These are phyloP conservation scores for Chytriomyces sp. DNA, from an alignment of 192 early-diverging fungal species.

Conservation along the genomic window DNA sequence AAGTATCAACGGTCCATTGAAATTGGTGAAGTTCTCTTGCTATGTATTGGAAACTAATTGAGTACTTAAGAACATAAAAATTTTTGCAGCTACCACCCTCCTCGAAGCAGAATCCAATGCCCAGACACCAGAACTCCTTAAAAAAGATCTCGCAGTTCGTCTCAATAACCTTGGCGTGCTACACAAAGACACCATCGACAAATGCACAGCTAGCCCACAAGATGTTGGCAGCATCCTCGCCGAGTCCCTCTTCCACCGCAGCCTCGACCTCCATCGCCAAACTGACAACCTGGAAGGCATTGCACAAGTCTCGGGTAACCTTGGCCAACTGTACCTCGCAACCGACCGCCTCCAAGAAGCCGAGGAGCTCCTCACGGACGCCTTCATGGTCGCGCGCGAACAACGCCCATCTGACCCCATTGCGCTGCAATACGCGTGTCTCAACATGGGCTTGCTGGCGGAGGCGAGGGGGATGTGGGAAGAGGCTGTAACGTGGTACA, in stretches of 20 bases:
- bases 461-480: conserved; percentile 19
- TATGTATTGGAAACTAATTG: too few relatives aligned
- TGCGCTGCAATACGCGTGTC: conserved; percentile 34
- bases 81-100: too few relatives aligned
- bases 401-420: conserved; percentile 20
- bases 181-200: conserved; percentile 13
- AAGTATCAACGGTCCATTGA: conserved; percentile 33
- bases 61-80: too few relatives aligned
- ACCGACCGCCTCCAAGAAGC: conserved; percentile 19
- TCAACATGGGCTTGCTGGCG: conserved; percentile 41
- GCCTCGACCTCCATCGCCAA: conserved; percentile 30
- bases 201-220: not conserved
- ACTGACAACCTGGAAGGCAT: conserved; percentile 35
- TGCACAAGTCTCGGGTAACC: conserved; percentile 37
- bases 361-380: conserved; percentile 27
- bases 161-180: conserved; percentile 34
- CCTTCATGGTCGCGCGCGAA: conserved; percentile 31
- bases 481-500: conserved; percentile 38
- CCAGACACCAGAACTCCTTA: conserved; percentile 6
- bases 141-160: conserved; percentile 28
- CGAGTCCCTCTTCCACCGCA: conserved; percentile 3
- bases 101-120: not conserved
- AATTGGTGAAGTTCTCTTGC: conserved; percentile 20
- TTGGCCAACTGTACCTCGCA: conserved; percentile 38
- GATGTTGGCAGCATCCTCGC: not conserved